A percentile compares a stretch with the other conserved stretches of the same genome.
These are phyloP conservation scores for Psilocybe tampanensis DNA, from an alignment of 768 basidiomycete genomes.

Conservation along the genomic window DNA sequence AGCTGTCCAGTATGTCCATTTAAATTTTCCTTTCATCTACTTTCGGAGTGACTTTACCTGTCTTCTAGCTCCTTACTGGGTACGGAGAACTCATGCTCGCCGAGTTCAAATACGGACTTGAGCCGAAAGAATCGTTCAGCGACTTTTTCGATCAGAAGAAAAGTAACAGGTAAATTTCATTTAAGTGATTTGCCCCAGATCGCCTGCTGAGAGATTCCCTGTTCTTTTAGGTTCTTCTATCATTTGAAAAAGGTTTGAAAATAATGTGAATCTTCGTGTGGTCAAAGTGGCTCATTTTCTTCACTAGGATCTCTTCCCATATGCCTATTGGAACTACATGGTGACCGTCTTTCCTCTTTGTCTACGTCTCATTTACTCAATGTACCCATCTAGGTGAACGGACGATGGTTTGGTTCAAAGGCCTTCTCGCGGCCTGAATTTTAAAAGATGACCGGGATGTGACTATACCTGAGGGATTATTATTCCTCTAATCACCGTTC, in stretches of 20 bases:
- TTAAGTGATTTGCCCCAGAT: not conserved
- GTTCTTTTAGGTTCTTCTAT: conserved; percentile 65
- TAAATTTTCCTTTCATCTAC: conserved; percentile 3
- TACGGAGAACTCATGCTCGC: conserved; percentile 85
- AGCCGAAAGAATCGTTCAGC: conserved; percentile 86
- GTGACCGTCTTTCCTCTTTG: conserved; percentile 32
- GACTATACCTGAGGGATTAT: not conserved
- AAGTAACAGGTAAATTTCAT: conserved; percentile 62
- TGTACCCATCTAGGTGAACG: conserved; percentile 37
- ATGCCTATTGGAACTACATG: conserved; percentile 78
- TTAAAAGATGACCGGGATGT: not conserved
- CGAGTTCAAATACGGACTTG: conserved; percentile 92
- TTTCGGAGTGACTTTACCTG: conserved; percentile 5
- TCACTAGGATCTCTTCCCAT: conserved; percentile 65
- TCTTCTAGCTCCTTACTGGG: conserved; percentile 68
- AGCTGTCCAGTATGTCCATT: conserved; percentile 73
- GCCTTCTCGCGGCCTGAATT: conserved; percentile 16
- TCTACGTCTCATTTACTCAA: conserved; percentile 20
- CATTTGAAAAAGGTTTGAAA: conserved; percentile 76
- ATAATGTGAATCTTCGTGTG: not conserved
- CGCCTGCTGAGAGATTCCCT: conserved; percentile 6
- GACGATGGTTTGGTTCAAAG: conserved; percentile 45
- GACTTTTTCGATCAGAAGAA: conserved; percentile 72
- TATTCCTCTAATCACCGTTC: not conserved
- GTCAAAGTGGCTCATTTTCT: conserved; percentile 8